phyloP scores from a whole-genome alignment of 129 eudicot genomes.

The Apium graveolens region DNA sequence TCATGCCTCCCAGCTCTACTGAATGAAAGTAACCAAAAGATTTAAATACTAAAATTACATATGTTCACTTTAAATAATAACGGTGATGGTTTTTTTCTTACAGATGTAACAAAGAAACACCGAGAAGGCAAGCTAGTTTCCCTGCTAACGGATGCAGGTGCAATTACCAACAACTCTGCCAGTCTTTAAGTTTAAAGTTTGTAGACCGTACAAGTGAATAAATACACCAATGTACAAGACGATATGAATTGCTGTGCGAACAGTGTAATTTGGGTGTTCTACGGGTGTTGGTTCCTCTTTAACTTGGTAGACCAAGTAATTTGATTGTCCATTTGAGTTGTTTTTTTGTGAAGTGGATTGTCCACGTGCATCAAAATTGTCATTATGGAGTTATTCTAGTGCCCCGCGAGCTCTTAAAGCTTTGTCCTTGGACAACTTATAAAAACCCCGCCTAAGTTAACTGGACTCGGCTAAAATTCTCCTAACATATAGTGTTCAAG shows the following conservation, averaged over 20 bases:
- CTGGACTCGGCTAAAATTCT: too few species aligned
- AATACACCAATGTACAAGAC: not conserved
- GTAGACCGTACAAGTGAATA: not conserved
- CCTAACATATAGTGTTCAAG: too few species aligned
- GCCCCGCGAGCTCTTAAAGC: too few species aligned
- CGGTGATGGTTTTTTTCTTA: constrained; percentile 7
- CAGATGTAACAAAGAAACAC: constrained; percentile 55
- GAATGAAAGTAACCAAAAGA: not conserved
- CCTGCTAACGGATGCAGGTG: constrained; percentile 66
- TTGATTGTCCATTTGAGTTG: not conserved
- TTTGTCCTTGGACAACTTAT: too few species aligned
- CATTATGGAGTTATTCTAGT: too few species aligned
- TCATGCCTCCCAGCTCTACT: not conserved
- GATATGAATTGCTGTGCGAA: not conserved
- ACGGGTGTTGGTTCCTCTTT: not conserved
- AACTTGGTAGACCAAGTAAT: not conserved
- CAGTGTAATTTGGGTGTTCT: not conserved
- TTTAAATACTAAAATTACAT: not conserved
- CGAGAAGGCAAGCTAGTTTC: constrained; percentile 69
- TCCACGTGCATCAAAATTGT: too few species aligned
- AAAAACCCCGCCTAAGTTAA: too few species aligned
- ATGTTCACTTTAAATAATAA: not conserved
- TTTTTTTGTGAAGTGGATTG: not conserved
- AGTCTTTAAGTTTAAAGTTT: constrained; percentile 16
- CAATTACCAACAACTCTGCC: constrained; percentile 45